phyloP scores from a whole-genome alignment of 2,329 filamentous ascomycete species.

The Beauveria rudraprayagi region DNA sequence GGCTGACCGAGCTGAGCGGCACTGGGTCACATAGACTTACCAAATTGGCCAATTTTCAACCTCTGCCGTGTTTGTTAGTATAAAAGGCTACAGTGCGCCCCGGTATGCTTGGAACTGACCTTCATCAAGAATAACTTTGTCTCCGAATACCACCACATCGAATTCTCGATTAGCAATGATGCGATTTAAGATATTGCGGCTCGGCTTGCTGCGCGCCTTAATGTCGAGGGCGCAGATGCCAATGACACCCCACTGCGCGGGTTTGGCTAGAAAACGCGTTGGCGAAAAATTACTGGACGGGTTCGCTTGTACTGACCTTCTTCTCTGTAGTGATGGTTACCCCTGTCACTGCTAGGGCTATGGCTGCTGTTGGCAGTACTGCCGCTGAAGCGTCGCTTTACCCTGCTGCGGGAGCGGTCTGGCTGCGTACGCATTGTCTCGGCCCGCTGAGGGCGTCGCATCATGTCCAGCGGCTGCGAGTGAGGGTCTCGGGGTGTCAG shows the following conservation, averaged over 20 bases:
- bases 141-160: constrained; percentile 94
- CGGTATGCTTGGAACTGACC: constrained; percentile 29
- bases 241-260: constrained; percentile 59
- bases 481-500: constrained; percentile 36
- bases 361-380: constrained; percentile 77
- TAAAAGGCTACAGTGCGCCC: constrained; percentile 9
- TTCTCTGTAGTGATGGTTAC: constrained; percentile 45
- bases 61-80: constrained; percentile 34
- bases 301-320: constrained; percentile 30
- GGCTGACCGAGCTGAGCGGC: constrained; percentile 24
- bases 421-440: constrained; percentile 38
- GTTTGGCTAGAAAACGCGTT: constrained; percentile 36
- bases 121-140: constrained; percentile 97
- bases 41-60: constrained; percentile 95
- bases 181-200: constrained; percentile 88
- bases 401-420: constrained; percentile 57
- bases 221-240: constrained; percentile 93
- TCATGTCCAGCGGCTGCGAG: constrained; percentile 35
- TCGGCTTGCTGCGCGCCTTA: constrained; percentile 94
- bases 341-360: constrained; percentile 66
- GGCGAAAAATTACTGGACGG: constrained; percentile 15
- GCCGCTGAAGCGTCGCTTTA: constrained; percentile 68
- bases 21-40: constrained; percentile 31
- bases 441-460: constrained; percentile 33
- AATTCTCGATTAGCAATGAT: constrained; percentile 88